Conservation (phyloP, 116 monocot genomes). For the Thalassia testudinum region DNA sequence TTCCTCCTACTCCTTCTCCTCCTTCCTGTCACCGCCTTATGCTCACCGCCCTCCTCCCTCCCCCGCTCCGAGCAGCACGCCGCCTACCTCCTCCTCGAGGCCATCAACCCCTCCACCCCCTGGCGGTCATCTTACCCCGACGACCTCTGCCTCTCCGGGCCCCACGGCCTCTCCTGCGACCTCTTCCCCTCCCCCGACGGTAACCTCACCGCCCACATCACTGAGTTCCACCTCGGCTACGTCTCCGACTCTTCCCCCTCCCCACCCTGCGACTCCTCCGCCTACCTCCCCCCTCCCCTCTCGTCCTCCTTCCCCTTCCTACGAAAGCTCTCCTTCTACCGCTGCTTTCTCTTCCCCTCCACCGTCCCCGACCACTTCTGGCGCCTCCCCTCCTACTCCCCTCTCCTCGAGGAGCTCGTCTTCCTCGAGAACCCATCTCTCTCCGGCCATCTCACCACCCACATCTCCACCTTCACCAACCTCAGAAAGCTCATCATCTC, state of each 20-base stretch:
- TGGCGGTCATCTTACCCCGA: constrained; percentile 48
- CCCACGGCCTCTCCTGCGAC: constrained; percentile 69
- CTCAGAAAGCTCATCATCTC: constrained; percentile 35
- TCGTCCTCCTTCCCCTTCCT: too few relatives aligned
- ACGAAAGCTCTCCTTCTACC: constrained; percentile 54
- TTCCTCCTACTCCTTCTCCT: too few relatives aligned
- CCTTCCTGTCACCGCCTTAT: too few relatives aligned
- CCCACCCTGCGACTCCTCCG: constrained; percentile 30
- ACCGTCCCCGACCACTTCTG: constrained; percentile 8
- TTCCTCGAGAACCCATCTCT: constrained; percentile 53
- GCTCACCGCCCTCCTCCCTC: too few relatives aligned
- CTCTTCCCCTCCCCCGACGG: constrained; percentile 9
- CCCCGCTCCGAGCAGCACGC: constrained; percentile 32
- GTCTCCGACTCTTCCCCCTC: constrained; percentile 56
- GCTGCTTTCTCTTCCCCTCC: constrained; percentile 26
- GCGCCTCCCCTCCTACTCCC: constrained; percentile 13
- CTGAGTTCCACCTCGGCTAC: constrained; percentile 70
- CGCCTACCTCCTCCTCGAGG: constrained; percentile 30
- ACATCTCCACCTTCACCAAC: constrained; percentile 12
- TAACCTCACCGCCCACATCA: constrained; percentile 15
- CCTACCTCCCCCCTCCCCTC: constrained; percentile 20
- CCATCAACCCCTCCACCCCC: constrained; percentile 21
- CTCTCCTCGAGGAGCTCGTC: constrained; percentile 43
- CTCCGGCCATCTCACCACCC: constrained; percentile 22
- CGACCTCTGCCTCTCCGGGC: constrained; percentile 61